phyloP scores from a whole-genome alignment of 169 alveolate genomes.

The Plasmodium ovale region DNA sequence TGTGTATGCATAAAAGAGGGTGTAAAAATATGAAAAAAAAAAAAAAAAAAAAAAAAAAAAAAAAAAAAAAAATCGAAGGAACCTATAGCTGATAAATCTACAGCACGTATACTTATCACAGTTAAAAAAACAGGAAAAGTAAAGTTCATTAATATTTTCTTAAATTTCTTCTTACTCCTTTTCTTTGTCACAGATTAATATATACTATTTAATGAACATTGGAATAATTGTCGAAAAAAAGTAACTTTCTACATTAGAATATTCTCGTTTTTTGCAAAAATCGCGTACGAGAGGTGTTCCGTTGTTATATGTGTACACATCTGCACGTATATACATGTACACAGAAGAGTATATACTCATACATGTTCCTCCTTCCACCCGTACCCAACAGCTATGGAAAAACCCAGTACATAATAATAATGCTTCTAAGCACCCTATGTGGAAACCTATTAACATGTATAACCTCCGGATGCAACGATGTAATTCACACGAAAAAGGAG shows the following conservation, averaged over 20 bases:
- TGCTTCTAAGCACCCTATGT: slow-evolving; percentile 28
- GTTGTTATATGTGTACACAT: not conserved
- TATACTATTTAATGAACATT: slow-evolving; percentile 45
- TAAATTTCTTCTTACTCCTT: not conserved
- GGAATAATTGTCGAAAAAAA: slow-evolving; percentile 41
- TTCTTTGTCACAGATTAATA: slow-evolving; percentile 22
- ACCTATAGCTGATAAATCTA: not conserved
- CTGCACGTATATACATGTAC: not conserved
- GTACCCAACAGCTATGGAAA: slow-evolving; percentile 29
- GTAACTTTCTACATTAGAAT: not conserved
- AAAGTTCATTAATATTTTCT: not conserved
- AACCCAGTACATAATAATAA: not conserved
- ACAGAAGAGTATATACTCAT: no score
- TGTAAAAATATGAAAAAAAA: not conserved
- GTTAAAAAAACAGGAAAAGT: not conserved
- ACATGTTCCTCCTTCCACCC: no score
- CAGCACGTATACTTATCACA: not conserved
- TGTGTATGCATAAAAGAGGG: not conserved
- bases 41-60: not conserved
- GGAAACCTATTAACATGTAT: slow-evolving; percentile 40
- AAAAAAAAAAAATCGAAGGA: no score
- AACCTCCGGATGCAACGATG: slow-evolving; percentile 26
- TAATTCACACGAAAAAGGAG: not conserved
- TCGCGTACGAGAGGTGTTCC: no score
- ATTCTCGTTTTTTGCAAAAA: no score